Evolutionary conservation across 805 yeast species (phyloP), one percentile per base, ranked within the genome.

Genomic region (Candida broadrunensis): DNA sequence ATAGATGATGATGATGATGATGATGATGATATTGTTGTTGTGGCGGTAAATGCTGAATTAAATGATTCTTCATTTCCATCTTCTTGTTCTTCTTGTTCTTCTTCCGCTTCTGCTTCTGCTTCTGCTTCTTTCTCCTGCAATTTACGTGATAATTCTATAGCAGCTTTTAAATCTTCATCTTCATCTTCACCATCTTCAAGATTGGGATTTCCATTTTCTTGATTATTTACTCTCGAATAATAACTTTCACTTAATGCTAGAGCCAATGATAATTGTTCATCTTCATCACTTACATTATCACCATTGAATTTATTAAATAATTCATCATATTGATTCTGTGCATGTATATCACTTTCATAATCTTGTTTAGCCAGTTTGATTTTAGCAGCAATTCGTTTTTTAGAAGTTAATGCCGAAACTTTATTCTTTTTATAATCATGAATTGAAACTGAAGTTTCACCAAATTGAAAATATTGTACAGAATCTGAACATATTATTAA

Each of bases 291-390:
- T 13, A 52, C 50, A 2, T 54, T 53, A 14, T 54, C 52, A 2
- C 82, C 83, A 49, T 77, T 77, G 50, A 66, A 77, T 54, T 69
- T 75, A 26, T 67, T 67, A 20, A 73, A 48, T 37, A 72, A 52
- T 9, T 45, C 44, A 5, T 58, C 52, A 6, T 53, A 45, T 42
- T 60, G 49, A 12, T 47, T 44, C 24, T 49, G 43, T 17, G 50
- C 44, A 41, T 59, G 59, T 37, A 58, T 52, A 18, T 52, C 58
- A 21, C 49, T 43, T 32, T 65, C 65, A 44, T 63, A 70, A 24
- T 68, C 74, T n/a, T n/a, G n/a, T n/a, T n/a, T n/a, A n/a, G n/a
- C n/a, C n/a, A n/a, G n/a, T n/a, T n/a, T n/a, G n/a, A n/a, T n/a
- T n/a, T n/a, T n/a, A n/a, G n/a, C n/a, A n/a, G n/a, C n/a, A n/a